Percentiles rank a stretch among this genome's conserved stretches.
These are phyloP conservation scores for Coemansia pectinata DNA, from an alignment of 192 early-diverging fungal genomes.

Conservation along the genomic window DNA sequence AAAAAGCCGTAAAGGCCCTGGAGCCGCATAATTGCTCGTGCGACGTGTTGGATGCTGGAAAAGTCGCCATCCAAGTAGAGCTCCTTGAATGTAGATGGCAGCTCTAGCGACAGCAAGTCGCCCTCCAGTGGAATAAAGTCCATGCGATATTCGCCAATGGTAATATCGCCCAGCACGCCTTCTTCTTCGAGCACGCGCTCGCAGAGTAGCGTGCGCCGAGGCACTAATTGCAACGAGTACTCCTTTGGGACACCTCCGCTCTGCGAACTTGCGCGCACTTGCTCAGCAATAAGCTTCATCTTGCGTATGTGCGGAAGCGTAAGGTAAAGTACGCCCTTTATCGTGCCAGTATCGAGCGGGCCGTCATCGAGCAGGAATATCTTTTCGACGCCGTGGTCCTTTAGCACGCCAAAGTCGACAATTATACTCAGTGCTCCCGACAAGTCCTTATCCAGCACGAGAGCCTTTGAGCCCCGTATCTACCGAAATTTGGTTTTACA, in stretches of 20 bases:
- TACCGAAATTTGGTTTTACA: conserved; percentile 32
- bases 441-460: conserved; percentile 85
- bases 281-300: conserved; percentile 80
- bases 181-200: conserved; percentile 94
- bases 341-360: conserved; percentile 67
- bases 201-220: conserved; percentile 84
- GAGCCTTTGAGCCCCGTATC: conserved; percentile 87
- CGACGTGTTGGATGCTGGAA: conserved; percentile 38
- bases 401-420: conserved; percentile 84
- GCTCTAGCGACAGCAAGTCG: conserved; percentile 88
- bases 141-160: conserved; percentile 84
- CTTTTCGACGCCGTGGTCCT: conserved; percentile 97
- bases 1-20: conserved; percentile 87
- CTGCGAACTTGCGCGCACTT: conserved; percentile 25
- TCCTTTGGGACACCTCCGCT: conserved; percentile 28
- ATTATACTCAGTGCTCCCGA: conserved; percentile 83
- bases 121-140: conserved; percentile 90
- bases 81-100: conserved; percentile 76
- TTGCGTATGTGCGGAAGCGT: conserved; percentile 74
- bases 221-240: conserved; percentile 84
- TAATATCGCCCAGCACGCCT: conserved; percentile 85
- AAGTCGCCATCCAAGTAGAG: conserved; percentile 68
- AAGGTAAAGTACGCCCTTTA: conserved; percentile 78
- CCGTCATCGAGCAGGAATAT: conserved; percentile 80
- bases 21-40: conserved; percentile 82